Base-by-base conservation (phyloP, 345 rosid species). In the Barbarea vulgaris region DNA sequence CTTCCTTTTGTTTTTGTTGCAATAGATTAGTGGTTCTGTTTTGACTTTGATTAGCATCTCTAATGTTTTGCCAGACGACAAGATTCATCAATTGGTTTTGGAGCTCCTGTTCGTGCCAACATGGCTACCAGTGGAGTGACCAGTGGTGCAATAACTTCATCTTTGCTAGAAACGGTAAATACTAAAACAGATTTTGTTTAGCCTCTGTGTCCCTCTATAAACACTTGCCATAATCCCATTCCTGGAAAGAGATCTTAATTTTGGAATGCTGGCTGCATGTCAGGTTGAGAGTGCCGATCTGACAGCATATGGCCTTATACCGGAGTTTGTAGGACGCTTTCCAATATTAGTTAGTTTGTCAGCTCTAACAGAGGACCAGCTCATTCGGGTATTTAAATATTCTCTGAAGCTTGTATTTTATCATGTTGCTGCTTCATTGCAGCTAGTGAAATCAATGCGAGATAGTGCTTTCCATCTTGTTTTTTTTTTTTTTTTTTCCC, bases 101-200 rank as follows among this genome's bases (percentile, higher is more conserved):
- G 98, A 81, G 98, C 96, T 75, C 96, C 97, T 76, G 96, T 94
- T 28, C 96, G 96, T 67, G 97, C 97, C 70, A 94, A 84, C 83
- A 91, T 94, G 97, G 88, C 95, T 80, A 78, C 86, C 53, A 83
- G 83, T 74, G 91, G 93, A 69, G 83, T 83, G 57, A 87, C 84
- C 31, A 81, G 81, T 84, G 89, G 97, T 59, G 81, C 80, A 41
- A 68, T 94, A 76, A 87, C 97, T 22, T 94, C 98, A 19, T 88
- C 96, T 76, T 85, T 94, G 81, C 87, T 94, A 56, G 97, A 90
- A 87, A 72, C 95, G 66, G 98, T 91, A 68, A 24, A 46, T 41
- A 18, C 51, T 30, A 42, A 10, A 70, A 59, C 21, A 55, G 21
- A 47, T 12, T 36, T 10, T 15, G 19, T 18, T 27, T 14, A 58